Conservation (phyloP, 2,329 filamentous ascomycete genomes). For the Metarhizium rileyi region DNA sequence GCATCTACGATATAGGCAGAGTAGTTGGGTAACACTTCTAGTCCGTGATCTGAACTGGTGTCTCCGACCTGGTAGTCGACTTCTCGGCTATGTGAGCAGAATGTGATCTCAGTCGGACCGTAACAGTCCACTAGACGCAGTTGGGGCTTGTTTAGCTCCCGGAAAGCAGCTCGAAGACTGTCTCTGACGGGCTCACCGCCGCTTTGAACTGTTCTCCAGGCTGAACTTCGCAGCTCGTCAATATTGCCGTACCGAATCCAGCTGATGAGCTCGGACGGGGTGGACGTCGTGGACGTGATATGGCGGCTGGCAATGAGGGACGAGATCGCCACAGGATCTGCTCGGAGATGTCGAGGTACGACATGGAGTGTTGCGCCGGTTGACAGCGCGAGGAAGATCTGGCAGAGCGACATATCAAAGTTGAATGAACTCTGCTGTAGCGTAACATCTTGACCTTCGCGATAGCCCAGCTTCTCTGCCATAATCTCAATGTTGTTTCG, state of each 20-base stretch:
- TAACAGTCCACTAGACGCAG: conserved; percentile 16
- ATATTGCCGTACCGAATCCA: conserved; percentile 17
- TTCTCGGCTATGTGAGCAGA: conserved; percentile 12
- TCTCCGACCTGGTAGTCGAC: conserved; percentile 29
- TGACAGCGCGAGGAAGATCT: conserved; percentile 26
- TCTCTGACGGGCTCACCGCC: conserved; percentile 19
- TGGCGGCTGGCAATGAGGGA: conserved; percentile 23
- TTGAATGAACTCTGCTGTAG: conserved; percentile 29
- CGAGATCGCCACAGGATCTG: conserved; percentile 24
- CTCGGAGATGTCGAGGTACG: conserved; percentile 13
- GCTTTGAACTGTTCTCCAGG: conserved; percentile 12
- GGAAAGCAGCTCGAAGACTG: conserved; percentile 7
- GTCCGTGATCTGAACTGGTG: conserved; percentile 12
- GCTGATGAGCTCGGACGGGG: conserved; percentile 30
- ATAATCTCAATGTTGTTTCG: conserved; percentile 18
- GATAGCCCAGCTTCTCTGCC: conserved; percentile 9
- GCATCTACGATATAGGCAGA: conserved; percentile 26
- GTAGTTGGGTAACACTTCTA: background rate
- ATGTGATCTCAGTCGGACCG: conserved; percentile 18
- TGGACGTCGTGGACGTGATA: conserved; percentile 28
- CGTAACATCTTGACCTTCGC: conserved; percentile 14
- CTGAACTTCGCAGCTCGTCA: conserved; percentile 5
- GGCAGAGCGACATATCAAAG: conserved; percentile 31
- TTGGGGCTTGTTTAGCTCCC: background rate
- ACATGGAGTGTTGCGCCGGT: conserved; percentile 28